Evolutionary conservation across 2,329 filamentous ascomycete species (phyloP), one percentile per base, ranked within the genome.

Genomic region (Diaporthe velutina): DNA sequence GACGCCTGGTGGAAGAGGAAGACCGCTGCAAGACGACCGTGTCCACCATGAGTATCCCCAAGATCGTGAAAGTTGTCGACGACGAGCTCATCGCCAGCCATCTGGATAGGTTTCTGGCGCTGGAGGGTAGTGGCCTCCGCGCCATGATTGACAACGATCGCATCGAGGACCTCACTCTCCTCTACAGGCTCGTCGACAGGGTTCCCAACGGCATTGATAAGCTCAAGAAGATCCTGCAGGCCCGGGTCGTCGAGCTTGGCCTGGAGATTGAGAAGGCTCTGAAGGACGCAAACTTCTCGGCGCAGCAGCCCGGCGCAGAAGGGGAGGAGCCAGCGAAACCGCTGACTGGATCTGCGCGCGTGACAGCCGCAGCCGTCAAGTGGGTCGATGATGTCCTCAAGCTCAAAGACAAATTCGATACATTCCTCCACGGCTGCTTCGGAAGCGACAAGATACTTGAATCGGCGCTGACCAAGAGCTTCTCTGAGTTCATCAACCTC

Each of bases 141-240:
- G 92, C 92, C 81, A 98, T 99, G 96, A 92, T 98, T 67, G 94
- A 98, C 82, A 96, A 98, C 79, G 94, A 98, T 83, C 91, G 93
- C 77, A 80, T 93, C 45, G 91, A 93, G 5, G 95, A 98, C 79
- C 86, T 99, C 13, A 87, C 88, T n/a, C 92, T 95, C 67, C 87
- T 98, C 4, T 98, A 97, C 82, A 88, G 92, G 25, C 89, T 98
- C 3, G 93, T 98, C 73, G 86, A 90, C 13, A 89, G 95, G 45
- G 75, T 76, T 2, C 15, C 42, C 8, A 38, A 28, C 25, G 75
- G 75, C 25, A 70, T 74, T 55, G 93, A 98, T 0, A 95, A 98
- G 79, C 83, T 86, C 0, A 92, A 93, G 74, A 97, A 96, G 81
- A 93, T 93, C 9, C 85, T 98, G 8, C 92, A 95, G 79, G 88